Evolutionary conservation across 768 basidiomycete genomes (phyloP), one percentile per base, ranked within the genome.

Genomic region (Tricholoma furcatifolium): DNA sequence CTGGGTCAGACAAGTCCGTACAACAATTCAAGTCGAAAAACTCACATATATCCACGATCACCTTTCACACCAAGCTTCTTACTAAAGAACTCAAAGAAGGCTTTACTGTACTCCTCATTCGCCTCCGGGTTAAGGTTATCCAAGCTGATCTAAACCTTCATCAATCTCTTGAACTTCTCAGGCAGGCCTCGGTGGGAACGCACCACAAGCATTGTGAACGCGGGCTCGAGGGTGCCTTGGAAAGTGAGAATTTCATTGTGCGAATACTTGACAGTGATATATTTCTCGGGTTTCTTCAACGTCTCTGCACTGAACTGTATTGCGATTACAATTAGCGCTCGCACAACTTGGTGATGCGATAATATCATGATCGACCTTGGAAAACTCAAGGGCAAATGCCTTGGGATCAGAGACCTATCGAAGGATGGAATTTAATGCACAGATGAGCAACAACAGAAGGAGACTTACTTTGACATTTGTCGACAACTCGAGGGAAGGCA

Each of bases 181-280:
- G 17, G 34, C 23, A 34, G 4, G 11, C 8, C 35, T 10, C 8
- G 21, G 8, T 35, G 20, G 20, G 14, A 48, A 73, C 85, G 48
- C 54, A 89, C 88, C 53, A 86, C 68, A 42, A 65, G 67, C 48
- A 89, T 68, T 45, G 78, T 70, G 67, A 86, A 79, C 3, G 85
- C 82, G 17, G 87, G 87, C 14, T 87, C 85, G 48, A 85, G 79
- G 4, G 79, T 79, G 12, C 86, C 87, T 17, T 58, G 72, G 60
- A 82, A 88, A 3, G 82, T 76, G 54, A 88, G 74, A 32, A 71
- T 74, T 48, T 87, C 82, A 58, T 84, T 82, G 70, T 83, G 74
- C 10, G 65, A 72, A 59, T 83, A 75, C 56, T 75, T 74, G 56
- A 81, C 69, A n/a, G 75, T 72, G 57, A 89, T 81, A 57, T 76